A percentile compares a stretch with the other conserved stretches of the same genome.
These are phyloP conservation scores for Rhinocladiella similis DNA, from an alignment of 2,329 filamentous ascomycete species.

Conservation along the genomic window DNA sequence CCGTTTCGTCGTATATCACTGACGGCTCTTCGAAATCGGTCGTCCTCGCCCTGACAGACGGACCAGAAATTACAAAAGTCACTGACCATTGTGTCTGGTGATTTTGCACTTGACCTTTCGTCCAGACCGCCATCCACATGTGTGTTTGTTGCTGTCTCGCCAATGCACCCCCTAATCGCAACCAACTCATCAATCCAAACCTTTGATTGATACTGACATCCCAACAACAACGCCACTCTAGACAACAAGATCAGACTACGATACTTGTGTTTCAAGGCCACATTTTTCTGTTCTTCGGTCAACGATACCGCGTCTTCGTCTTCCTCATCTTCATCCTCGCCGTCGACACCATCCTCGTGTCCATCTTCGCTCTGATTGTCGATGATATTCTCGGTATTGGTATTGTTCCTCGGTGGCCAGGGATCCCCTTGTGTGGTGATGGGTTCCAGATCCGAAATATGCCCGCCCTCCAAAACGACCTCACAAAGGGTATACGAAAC, in stretches of 20 bases:
- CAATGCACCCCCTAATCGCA: no score
- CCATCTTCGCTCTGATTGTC: not conserved
- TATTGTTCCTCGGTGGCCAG: constrained; percentile 4
- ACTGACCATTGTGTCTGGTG: constrained; percentile 34
- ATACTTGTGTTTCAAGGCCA: constrained; percentile 19
- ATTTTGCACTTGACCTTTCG: not conserved
- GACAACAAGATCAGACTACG: constrained; percentile 17
- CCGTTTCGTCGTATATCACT: not conserved
- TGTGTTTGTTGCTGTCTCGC: no score
- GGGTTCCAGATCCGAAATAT: constrained; percentile 75
- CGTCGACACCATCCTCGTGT: no score
- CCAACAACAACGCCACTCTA: constrained; percentile 17
- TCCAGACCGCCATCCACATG: no score
- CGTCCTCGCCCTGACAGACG: constrained; percentile 28
- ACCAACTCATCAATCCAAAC: constrained; percentile 17
- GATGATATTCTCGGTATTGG: not conserved
- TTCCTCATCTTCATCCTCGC: constrained; percentile 33
- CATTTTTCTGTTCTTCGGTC: not conserved
- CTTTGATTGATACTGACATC: constrained; percentile 17
- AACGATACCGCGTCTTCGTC: constrained; percentile 43
- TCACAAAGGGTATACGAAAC: constrained; percentile 84
- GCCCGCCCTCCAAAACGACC: constrained; percentile 54
- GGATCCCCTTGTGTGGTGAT: constrained; percentile 42
- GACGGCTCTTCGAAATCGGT: constrained; percentile 2
- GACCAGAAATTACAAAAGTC: constrained; percentile 43